Base-by-base conservation (phyloP, 768 basidiomycete species). In the Vararia minispora region DNA sequence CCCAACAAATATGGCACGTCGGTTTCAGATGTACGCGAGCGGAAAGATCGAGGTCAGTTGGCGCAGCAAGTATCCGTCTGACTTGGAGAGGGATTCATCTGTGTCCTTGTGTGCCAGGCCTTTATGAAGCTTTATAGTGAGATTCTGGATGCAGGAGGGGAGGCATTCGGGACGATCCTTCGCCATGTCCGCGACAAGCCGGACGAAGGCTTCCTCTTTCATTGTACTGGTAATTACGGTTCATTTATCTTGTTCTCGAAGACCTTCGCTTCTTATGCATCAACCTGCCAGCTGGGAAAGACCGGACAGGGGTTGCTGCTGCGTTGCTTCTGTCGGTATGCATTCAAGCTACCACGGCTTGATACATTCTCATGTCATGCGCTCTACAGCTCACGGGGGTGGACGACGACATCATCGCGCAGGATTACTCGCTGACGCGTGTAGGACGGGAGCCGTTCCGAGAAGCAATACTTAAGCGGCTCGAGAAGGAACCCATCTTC, bases 51-150 rank as follows among this genome's bases (percentile, higher is more conserved):
- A 88, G 67, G 84, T 78, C 48, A 33, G 47, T 39, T 16, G n/a
- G 11, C 2, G 13, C 11, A 23, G 22, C 13, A 12, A 3, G n/a
- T 17, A 14, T 1, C 37, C 38, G 10, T 33, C 6, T 26, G 20
- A 9, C 6, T 31, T 20, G 30, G 14, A 18, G 17, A 28, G 30
- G 45, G 6, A 18, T 28, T 32, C 20, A 3, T 10, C 10, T 33
- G 21, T 32, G 34, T 22, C 17, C 12, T 21, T 37, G 37, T 39
- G 44, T 47, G 11, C 3, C 41, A 88, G 84, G 77, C 81, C 11
- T 86, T 87, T 52, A 78, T 85, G 70, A 74, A 78, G 47, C 59
- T 85, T 7, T 89, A 88, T 49, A 72, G 78, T 29, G 82, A 87
- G 61, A 86, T 89, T 35, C 61, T 89, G 25, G 80, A 86, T 42